Evolutionary conservation across 306 rosid species (phyloP), one percentile per base, ranked within the genome.

Genomic region (Quercus engelmannii): DNA sequence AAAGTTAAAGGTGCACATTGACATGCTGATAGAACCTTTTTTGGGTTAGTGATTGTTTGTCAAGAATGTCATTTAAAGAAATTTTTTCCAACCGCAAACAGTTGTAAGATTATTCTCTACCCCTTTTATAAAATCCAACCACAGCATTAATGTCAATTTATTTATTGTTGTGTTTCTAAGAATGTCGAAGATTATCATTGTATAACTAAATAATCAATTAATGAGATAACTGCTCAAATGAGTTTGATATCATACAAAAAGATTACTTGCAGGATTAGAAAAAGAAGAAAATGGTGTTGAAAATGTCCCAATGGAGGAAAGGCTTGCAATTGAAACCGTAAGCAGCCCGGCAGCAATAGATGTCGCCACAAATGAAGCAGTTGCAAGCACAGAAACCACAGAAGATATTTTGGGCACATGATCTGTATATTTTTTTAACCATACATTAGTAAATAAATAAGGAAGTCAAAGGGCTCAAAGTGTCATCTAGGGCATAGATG

Each of bases 321-420:
- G 94, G 86, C 91, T 94, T 72, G 97, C 88, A 58, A 91, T 90
- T 68, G 95, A 92, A 85, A 92, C 76, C n/a, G 93, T 89, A 55
- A 94, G 98, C 79, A 91, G 77, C 55, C 97, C 92, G 5, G 91
- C 93, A 38, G 56, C 85, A 78, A 94, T 63, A 30, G 97, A 86
- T 79, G 97, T 88, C 75, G 80, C 75, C 33, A 73, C 84, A 74
- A 94, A 94, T 21, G 89, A 79, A 81, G 92, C 97, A 72, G 90
- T 83, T 75, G 87, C 75, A 78, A 92, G 85, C 61, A 82, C 82
- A 70, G 92, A 88, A 81, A 87, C 69, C 75, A 86, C 84, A 3
- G 89, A 70, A 43, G 98, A 86, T 68, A 87, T 80, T 74, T 69
- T 18, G 25, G 97, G 93, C 28, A 80, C 69, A 20, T 93, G 87